Evolutionary conservation across 106 monocot species (phyloP).

Genomic region (Dendrobium huoshanense): DNA sequence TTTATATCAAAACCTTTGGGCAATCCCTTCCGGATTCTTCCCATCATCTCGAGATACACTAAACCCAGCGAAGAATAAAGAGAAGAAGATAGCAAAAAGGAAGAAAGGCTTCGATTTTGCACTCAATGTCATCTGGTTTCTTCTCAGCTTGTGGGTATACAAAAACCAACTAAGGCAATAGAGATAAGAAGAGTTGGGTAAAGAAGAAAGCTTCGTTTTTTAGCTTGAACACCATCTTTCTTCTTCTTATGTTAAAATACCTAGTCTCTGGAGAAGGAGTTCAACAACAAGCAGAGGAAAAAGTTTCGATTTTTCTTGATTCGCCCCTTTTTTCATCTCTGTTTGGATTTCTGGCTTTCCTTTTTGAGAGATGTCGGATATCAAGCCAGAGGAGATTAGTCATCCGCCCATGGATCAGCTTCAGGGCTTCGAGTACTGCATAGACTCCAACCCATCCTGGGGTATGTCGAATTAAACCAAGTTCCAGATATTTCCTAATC

Average conservation of each 20-base stretch:
- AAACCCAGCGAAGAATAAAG: slow-evolving; percentile 2
- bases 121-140: neutral
- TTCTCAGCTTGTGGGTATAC: slow-evolving; percentile 1
- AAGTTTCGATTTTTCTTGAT: slow-evolving; percentile 4
- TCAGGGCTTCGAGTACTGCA: slow-evolving; percentile 94
- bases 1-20: neutral
- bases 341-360: neutral
- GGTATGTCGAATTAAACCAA: neutral
- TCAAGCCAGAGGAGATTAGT: slow-evolving; percentile 72
- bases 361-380: slow-evolving; percentile 38
- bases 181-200: neutral
- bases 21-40: neutral
- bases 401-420: slow-evolving; percentile 96
- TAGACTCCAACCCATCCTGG: slow-evolving; percentile 75
- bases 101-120: neutral
- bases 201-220: neutral
- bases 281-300: neutral
- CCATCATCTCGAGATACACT: neutral
- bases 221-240: neutral
- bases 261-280: neutral
- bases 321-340: neutral
- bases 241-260: neutral
- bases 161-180: neutral
- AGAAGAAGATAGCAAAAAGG: neutral
- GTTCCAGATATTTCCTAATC: neutral